Evolutionary conservation across 768 basidiomycete species (phyloP).

Genomic region (Pulveroboletus ravenelii): DNA sequence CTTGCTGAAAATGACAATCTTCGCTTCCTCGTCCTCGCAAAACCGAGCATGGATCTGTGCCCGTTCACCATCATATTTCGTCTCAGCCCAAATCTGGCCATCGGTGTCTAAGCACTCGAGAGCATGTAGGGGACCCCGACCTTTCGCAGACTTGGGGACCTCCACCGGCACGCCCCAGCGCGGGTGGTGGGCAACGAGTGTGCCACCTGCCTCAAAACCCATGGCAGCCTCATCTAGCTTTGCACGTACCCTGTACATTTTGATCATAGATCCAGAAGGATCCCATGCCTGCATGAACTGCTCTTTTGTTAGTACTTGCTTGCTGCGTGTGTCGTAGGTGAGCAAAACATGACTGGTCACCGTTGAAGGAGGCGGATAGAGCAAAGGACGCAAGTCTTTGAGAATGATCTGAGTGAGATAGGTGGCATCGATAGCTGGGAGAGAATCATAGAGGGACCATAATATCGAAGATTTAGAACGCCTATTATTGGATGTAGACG

Average conservation of each 20-base stretch:
- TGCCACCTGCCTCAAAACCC: slow-evolving; percentile 36
- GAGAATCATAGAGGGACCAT: slow-evolving; percentile 50
- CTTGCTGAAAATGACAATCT: slow-evolving; percentile 83
- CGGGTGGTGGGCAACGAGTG: slow-evolving; percentile 32
- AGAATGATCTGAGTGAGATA: slow-evolving; percentile 84
- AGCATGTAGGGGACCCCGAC: slow-evolving; percentile 53
- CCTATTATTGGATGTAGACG: slow-evolving; percentile 26
- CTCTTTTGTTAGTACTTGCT: slow-evolving; percentile 50
- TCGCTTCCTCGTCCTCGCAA: slow-evolving; percentile 29
- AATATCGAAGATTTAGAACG: slow-evolving; percentile 39
- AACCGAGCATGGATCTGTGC: slow-evolving; percentile 84
- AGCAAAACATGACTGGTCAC: slow-evolving; percentile 46
- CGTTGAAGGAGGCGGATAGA: slow-evolving; percentile 58
- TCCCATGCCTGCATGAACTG: slow-evolving; percentile 77
- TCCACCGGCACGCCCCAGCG: slow-evolving; percentile 58
- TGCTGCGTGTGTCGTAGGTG: slow-evolving; percentile 52
- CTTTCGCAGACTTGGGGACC: slow-evolving; percentile 83
- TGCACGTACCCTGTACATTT: slow-evolving; percentile 50
- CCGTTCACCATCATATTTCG: slow-evolving; percentile 94
- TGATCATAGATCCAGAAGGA: slow-evolving; percentile 46
- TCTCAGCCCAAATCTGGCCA: slow-evolving; percentile 70
- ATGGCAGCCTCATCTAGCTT: slow-evolving; percentile 54
- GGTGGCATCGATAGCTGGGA: slow-evolving; percentile 60
- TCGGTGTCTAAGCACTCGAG: slow-evolving; percentile 35
- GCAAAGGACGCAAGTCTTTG: slow-evolving; percentile 75